Conservation (phyloP, 257 asterid species). For the Anisodus tanguticus region DNA sequence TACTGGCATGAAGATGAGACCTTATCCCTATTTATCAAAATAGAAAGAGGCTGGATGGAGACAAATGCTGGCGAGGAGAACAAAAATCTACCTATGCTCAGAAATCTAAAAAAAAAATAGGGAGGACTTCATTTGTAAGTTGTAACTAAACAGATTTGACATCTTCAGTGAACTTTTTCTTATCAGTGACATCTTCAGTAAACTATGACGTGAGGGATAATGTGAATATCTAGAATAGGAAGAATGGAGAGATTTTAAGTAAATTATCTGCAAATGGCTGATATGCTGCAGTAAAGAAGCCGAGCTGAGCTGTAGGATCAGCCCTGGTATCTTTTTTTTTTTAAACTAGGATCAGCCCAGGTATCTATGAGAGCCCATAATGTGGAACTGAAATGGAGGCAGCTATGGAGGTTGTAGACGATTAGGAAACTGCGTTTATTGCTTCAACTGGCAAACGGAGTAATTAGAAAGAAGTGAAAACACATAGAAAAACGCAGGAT, state of each 20-base stretch:
- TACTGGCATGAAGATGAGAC: conserved; percentile 19
- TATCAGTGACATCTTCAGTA: conserved; percentile 2
- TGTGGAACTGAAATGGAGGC: conserved; percentile 18
- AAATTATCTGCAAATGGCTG: not conserved
- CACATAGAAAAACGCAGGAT: not conserved
- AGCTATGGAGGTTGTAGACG: not conserved
- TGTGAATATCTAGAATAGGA: not conserved
- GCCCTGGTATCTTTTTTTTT: not conserved
- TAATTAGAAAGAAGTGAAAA: not conserved
- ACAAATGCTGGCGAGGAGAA: conserved; percentile 4
- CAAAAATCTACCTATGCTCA: not conserved
- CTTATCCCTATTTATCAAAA: not conserved
- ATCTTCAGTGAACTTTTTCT: not conserved
- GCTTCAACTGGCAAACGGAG: not conserved
- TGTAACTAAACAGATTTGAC: not conserved
- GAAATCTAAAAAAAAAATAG: not conserved
- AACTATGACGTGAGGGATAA: not conserved
- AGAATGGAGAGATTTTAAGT: not conserved
- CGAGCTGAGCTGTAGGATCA: conserved; percentile 10
- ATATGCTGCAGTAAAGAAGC: conserved; percentile 2
- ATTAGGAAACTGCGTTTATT: not conserved
- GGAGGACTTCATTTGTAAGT: conserved; percentile 10
- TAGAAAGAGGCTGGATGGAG: not conserved
- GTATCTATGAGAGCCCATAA: conserved; percentile 21
- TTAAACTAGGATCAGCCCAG: not conserved